These are phyloP conservation scores for Mycena olivaceomarginata DNA, from an alignment of 768 basidiomycete species.

Conservation along the genomic window DNA sequence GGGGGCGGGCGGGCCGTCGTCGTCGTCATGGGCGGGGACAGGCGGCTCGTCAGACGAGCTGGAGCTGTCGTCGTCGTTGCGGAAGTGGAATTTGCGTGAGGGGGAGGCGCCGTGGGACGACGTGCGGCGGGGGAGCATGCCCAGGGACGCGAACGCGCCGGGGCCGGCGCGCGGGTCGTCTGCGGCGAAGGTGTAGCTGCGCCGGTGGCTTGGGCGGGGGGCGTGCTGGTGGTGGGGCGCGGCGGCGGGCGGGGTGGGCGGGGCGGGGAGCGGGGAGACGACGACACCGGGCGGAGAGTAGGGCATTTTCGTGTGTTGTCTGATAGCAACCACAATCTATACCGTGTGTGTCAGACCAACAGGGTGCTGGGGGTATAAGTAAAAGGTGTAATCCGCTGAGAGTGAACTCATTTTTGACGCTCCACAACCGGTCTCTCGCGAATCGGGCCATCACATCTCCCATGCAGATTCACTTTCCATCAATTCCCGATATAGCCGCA, in stretches of 20 bases:
- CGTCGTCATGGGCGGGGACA: conserved; percentile 50
- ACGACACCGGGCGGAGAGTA: conserved; percentile 52
- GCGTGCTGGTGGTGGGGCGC: conserved; percentile 1
- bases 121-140: conserved; percentile 65
- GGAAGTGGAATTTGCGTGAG: conserved; percentile 57
- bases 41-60: conserved; percentile 54
- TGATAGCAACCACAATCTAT: not conserved
- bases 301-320: conserved; percentile 49
- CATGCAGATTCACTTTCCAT: too few species aligned
- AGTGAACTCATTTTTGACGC: too few species aligned
- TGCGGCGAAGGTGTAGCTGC: conserved; percentile 54
- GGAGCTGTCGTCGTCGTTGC: conserved; percentile 61
- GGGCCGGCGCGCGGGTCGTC: conserved; percentile 58
- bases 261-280: conserved; percentile 24
- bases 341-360: not conserved
- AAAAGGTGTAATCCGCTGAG: too few species aligned
- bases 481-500: too few species aligned
- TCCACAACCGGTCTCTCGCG: too few species aligned
- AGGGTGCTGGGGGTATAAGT: too few species aligned
- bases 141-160: conserved; percentile 71
- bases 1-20: conserved; percentile 49
- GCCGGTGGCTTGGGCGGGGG: conserved; percentile 50
- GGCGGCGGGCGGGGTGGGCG: not conserved
- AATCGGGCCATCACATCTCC: too few species aligned
- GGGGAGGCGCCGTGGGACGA: conserved; percentile 24